Conservation (phyloP, 148 eudicot genomes). For the Drosera capensis region DNA sequence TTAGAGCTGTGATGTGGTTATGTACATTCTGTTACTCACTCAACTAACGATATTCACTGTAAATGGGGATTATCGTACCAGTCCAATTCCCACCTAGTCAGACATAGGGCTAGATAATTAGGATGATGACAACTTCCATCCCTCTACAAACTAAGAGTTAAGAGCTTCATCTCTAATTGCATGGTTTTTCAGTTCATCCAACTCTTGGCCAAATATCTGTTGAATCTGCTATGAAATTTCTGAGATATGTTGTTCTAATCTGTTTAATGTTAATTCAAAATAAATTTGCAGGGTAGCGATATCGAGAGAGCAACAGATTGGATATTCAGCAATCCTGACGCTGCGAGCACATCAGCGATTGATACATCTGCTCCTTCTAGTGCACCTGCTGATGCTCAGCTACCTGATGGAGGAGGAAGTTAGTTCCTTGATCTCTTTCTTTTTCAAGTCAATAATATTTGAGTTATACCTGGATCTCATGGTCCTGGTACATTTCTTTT, state of each 20-base stretch:
- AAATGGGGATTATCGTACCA: too few relatives aligned
- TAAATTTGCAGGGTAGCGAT: conserved; percentile 58
- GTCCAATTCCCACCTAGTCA: too few relatives aligned
- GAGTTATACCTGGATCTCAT: neutral
- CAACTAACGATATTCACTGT: too few relatives aligned
- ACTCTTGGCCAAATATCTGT: neutral
- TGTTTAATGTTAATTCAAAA: neutral
- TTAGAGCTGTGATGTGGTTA: too few relatives aligned
- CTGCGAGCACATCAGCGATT: conserved; percentile 36
- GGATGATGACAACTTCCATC: too few relatives aligned
- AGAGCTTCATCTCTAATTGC: too few relatives aligned
- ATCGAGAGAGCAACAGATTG: conserved; percentile 93
- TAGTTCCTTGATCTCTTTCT: conserved; percentile 15
- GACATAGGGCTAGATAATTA: too few relatives aligned
- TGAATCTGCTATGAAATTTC: neutral
- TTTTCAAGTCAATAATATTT: neutral
- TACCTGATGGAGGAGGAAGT: conserved; percentile 96
- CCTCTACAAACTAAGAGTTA: too few relatives aligned
- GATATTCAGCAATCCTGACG: conserved; percentile 65
- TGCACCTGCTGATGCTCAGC: conserved; percentile 28
- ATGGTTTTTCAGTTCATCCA: too few relatives aligned
- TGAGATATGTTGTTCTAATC: neutral
- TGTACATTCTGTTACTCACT: too few relatives aligned
- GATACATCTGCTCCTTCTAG: conserved; percentile 40
- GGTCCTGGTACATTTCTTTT: neutral